These are phyloP conservation scores for Physocladia obscura DNA, from an alignment of 192 early-diverging fungal species.

Conservation along the genomic window DNA sequence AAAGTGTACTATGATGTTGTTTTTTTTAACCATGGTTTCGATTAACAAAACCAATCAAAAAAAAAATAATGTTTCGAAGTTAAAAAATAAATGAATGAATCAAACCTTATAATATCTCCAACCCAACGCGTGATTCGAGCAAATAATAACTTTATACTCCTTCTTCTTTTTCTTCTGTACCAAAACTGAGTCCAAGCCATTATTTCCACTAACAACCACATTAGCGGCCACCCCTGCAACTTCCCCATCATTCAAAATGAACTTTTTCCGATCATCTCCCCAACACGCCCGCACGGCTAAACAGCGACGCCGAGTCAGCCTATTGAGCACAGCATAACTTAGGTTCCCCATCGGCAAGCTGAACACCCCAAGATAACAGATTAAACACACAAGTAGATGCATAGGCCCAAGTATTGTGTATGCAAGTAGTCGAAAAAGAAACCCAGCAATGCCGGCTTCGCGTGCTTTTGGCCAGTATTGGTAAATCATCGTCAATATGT, in stretches of 20 bases:
- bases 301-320: conserved; percentile 64
- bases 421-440: conserved; percentile 31
- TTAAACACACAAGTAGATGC: conserved; percentile 69
- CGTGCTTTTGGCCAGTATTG: neutral
- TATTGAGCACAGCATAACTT: conserved; percentile 73
- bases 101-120: conserved; percentile 82
- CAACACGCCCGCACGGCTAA: conserved; percentile 3
- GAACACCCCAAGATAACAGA: conserved; percentile 85
- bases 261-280: neutral
- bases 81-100: neutral
- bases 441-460: conserved; percentile 39
- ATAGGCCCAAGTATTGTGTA: conserved; percentile 65
- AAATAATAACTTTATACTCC: conserved; percentile 72
- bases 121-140: conserved; percentile 87
- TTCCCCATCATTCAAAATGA: neutral
- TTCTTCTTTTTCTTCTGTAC: conserved; percentile 1
- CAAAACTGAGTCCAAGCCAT: neutral
- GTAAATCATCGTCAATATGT: neutral
- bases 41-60: neutral
- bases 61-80: neutral
- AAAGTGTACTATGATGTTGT: conserved; percentile 79
- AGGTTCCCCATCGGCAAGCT: conserved; percentile 95
- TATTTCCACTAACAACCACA: too few relatives aligned
- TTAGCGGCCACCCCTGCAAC: neutral
- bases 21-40: too few relatives aligned